Conservation (phyloP, 176 grass and related monocot genomes). For the Melocanna baccifera region DNA sequence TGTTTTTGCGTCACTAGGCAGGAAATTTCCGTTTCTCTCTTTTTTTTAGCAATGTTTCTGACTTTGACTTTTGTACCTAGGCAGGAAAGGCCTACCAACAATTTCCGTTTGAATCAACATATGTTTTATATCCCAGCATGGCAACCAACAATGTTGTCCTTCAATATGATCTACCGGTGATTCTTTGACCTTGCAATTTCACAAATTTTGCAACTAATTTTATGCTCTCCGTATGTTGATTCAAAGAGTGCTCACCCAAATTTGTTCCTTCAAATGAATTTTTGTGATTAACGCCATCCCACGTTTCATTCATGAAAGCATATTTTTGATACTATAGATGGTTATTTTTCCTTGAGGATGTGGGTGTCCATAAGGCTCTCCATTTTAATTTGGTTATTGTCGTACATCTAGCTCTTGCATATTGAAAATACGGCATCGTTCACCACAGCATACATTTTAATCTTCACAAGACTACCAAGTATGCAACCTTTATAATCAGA, state of each 20-base stretch:
- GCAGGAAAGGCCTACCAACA: too few species aligned
- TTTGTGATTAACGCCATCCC: not conserved
- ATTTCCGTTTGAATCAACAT: conserved; percentile 17
- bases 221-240: conserved; percentile 16
- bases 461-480: not conserved
- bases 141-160: conserved; percentile 64
- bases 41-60: conserved; percentile 27
- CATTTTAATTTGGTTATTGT: conserved; percentile 5
- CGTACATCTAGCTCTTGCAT: not conserved
- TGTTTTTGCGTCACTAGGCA: conserved; percentile 79
- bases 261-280: not conserved
- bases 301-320: not conserved
- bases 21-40: conserved; percentile 76
- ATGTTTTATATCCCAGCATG: conserved; percentile 54
- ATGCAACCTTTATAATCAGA: not conserved
- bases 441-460: not conserved
- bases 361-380: not conserved
- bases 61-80: conserved; percentile 19
- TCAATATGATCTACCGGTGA: conserved; percentile 83
- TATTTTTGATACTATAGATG: not conserved
- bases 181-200: conserved; percentile 46
- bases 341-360: not conserved
- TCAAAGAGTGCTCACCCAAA: not conserved
- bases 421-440: not conserved
- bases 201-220: conserved; percentile 17